These are phyloP conservation scores for Escovopsis weberi DNA, from an alignment of 2,329 filamentous ascomycete species.

Conservation along the genomic window DNA sequence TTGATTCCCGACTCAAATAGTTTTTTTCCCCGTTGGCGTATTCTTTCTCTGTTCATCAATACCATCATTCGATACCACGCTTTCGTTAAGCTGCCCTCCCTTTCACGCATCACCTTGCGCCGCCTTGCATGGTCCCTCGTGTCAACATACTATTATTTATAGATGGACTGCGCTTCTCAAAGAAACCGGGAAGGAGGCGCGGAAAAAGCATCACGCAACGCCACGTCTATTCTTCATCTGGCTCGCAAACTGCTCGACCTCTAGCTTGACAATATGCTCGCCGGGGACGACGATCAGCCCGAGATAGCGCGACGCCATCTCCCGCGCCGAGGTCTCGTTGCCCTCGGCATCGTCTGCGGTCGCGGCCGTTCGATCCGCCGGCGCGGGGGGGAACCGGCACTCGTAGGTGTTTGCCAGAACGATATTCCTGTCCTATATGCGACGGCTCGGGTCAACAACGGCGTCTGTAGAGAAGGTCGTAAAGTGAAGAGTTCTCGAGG, in stretches of 20 bases:
- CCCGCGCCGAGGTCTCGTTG: constrained; percentile 34
- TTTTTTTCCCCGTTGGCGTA: too few relatives aligned
- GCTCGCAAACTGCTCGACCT: constrained; percentile 62
- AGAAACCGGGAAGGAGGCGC: too few relatives aligned
- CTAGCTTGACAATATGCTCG: constrained; percentile 71
- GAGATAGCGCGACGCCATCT: constrained; percentile 75
- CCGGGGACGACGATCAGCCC: constrained; percentile 85
- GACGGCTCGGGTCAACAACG: not conserved
- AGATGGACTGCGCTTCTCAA: too few relatives aligned
- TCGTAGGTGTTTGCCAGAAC: constrained; percentile 79
- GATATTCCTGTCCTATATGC: constrained; percentile 63
- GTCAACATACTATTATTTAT: too few relatives aligned
- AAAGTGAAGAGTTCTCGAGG: too few relatives aligned
- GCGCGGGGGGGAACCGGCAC: constrained; percentile 58
- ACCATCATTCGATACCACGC: too few relatives aligned
- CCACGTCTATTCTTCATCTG: constrained; percentile 23
- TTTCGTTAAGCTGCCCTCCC: too few relatives aligned
- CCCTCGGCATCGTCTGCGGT: constrained; percentile 19
- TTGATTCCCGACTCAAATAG: not conserved
- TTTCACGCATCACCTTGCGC: too few relatives aligned
- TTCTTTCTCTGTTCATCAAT: too few relatives aligned
- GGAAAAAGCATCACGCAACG: too few relatives aligned
- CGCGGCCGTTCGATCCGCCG: constrained; percentile 26
- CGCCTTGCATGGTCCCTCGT: too few relatives aligned
- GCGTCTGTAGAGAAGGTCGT: too few relatives aligned